phyloP scores from a whole-genome alignment of 768 basidiomycete genomes.

The Kwoniella dendrophila region DNA sequence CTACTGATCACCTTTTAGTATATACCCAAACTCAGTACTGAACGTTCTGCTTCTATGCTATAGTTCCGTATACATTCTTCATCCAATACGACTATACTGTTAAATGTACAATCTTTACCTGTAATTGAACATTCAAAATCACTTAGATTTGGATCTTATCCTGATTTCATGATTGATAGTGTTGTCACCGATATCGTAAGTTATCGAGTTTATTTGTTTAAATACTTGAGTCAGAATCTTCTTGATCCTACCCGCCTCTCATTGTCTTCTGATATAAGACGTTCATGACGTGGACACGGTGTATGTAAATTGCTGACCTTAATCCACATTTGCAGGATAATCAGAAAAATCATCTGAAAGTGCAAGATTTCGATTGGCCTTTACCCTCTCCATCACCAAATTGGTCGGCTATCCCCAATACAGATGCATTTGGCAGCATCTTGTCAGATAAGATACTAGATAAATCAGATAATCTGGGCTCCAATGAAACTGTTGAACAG shows the following conservation, averaged over 20 bases:
- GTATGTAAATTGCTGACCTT: not conserved
- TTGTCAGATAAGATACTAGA: too few species aligned
- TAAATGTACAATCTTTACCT: slow-evolving; percentile 70
- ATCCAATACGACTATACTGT: slow-evolving; percentile 65
- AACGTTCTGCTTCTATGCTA: too few species aligned
- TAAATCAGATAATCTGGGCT: too few species aligned
- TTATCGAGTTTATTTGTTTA: not conserved
- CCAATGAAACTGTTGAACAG: too few species aligned
- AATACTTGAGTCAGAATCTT: not conserved
- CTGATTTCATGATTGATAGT: slow-evolving; percentile 42
- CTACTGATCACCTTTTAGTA: too few species aligned
- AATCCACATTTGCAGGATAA: not conserved
- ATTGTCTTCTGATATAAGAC: not conserved
- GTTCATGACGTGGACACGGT: not conserved
- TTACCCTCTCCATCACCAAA: slow-evolving; percentile 74
- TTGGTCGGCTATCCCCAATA: slow-evolving; percentile 58
- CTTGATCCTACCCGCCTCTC: not conserved
- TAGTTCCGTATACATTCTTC: slow-evolving; percentile 90
- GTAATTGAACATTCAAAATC: slow-evolving; percentile 73
- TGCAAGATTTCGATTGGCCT: slow-evolving; percentile 87
- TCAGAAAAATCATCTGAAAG: slow-evolving; percentile 59
- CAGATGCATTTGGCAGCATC: too few species aligned
- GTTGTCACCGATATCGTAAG: not conserved
- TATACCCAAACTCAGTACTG: too few species aligned
- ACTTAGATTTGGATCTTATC: slow-evolving; percentile 70